A percentile compares a stretch with the other conserved stretches of the same genome.
phyloP scores from a whole-genome alignment of 176 grass and related monocot genomes.

The Avena insularis region DNA sequence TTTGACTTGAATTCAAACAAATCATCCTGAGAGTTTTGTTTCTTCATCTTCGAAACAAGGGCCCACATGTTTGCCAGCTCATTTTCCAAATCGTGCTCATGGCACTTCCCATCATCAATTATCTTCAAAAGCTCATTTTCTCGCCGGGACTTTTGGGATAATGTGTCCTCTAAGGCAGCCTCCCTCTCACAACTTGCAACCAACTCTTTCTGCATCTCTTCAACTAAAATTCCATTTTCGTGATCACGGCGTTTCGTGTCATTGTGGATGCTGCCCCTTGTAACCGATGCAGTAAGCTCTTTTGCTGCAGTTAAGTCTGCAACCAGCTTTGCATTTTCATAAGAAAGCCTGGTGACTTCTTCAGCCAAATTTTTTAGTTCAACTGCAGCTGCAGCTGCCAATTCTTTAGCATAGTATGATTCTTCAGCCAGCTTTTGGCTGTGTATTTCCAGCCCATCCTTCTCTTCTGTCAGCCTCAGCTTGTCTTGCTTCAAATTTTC shows the following conservation, averaged over 20 bases:
- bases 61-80: conserved; percentile 90
- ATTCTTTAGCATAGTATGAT: conserved; percentile 94
- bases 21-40: conserved; percentile 65
- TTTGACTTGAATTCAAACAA: conserved; percentile 64
- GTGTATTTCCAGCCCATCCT: conserved; percentile 84
- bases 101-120: conserved; percentile 75
- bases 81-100: conserved; percentile 81
- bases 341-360: conserved; percentile 98
- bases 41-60: conserved; percentile 81
- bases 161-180: conserved; percentile 68
- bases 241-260: conserved; percentile 49
- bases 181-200: conserved; percentile 84
- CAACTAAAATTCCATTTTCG: conserved; percentile 69
- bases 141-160: conserved; percentile 74
- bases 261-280: conserved; percentile 42
- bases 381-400: conserved; percentile 90
- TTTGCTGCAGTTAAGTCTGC: conserved; percentile 58
- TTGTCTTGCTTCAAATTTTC: conserved; percentile 97
- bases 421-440: conserved; percentile 92
- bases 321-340: conserved; percentile 84
- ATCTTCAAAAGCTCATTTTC: conserved; percentile 79
- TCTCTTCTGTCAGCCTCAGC: conserved; percentile 74
- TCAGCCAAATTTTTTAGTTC: conserved; percentile 96
- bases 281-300: conserved; percentile 51
- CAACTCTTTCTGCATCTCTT: conserved; percentile 93